Evolutionary conservation across 352 stramenopile genomes (phyloP), one percentile per base, ranked within the genome.

Genomic region (Achlya hypogyna): DNA sequence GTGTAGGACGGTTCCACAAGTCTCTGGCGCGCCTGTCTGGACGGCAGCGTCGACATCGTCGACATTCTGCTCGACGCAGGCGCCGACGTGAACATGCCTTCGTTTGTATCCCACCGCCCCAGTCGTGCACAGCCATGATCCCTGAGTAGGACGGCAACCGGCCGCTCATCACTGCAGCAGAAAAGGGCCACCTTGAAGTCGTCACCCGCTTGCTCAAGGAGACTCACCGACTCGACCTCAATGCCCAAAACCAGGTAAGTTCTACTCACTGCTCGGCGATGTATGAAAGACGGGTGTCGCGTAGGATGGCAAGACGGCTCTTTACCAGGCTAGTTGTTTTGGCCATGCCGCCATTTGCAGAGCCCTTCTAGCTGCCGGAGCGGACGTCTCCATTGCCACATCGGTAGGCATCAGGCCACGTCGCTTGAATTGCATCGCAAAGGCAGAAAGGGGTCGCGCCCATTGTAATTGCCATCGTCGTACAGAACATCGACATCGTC

Each of bases 391-490:
- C 2, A 20, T 56, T 10, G 25, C 49, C 31, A 56, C 49, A 16
- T 22, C 49, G 49, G 49, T 56, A 9, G 16, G 25, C 16, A 12
- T 3, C 38, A 45, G n/a, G 12, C 6, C 38, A 1, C 14, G 14
- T 45, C 38, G 2, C n/a, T 45, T 45, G 38, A 45, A 3, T 3
- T 45, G 14, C 12, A 45, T 10, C n/a, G 2, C n/a, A 9, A 10
- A 18, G 2, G 49, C 25, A 56, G 49, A 56, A 56, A n/a, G 49
- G 49, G 12, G 49, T 56, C 10, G n/a, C 31, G 2, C 49, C 49
- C 10, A 56, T 56, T 56, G 49, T 56, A 16, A 56, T 56, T 56
- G 49, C 49, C 12, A 56, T 56, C 25, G 49, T 56, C 31, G 49
- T 56, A 3, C 49, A 56, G 8, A 56, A 56, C 49, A 20, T 20